Evolutionary conservation across 495 filamentous ascomycete genomes (phyloP).

Genomic region (Aspergillus funiculosus): DNA sequence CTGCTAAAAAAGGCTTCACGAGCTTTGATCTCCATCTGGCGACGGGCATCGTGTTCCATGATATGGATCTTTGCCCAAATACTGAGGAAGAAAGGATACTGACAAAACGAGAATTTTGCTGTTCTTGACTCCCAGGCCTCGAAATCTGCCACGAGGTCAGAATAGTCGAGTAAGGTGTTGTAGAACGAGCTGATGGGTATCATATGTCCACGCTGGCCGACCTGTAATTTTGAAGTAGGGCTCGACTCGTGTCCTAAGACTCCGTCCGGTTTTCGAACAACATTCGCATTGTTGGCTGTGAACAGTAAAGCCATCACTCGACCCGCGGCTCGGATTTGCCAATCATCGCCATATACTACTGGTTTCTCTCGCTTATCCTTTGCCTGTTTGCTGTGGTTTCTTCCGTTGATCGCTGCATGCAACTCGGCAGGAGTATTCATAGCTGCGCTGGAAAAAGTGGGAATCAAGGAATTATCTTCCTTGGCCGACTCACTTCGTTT

Average conservation of each 20-base stretch:
- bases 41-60: conserved; percentile 80
- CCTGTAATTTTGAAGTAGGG: conserved; percentile 33
- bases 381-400: conserved; percentile 41
- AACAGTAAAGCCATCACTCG: conserved; percentile 79
- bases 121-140: conserved; percentile 77
- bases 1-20: conserved; percentile 89
- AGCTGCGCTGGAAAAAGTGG: conserved; percentile 58
- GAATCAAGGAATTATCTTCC: conserved; percentile 63
- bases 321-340: conserved; percentile 82
- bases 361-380: conserved; percentile 44
- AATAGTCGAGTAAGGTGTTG: conserved; percentile 77
- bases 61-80: conserved; percentile 94
- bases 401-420: conserved; percentile 69
- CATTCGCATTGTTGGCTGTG: conserved; percentile 65
- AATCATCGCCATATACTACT: conserved; percentile 74
- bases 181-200: conserved; percentile 83
- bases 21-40: conserved; percentile 88
- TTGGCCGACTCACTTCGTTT: conserved; percentile 50
- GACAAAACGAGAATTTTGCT: conserved; percentile 81
- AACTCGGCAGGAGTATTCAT: conserved; percentile 61
- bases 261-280: conserved; percentile 28
- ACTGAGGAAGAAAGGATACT: conserved; percentile 90
- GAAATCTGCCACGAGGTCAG: conserved; percentile 82
- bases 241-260: conserved; percentile 14
- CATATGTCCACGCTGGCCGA: conserved; percentile 53